Conservation (phyloP, 352 stramenopile species). For the Phytophthora citricola region DNA sequence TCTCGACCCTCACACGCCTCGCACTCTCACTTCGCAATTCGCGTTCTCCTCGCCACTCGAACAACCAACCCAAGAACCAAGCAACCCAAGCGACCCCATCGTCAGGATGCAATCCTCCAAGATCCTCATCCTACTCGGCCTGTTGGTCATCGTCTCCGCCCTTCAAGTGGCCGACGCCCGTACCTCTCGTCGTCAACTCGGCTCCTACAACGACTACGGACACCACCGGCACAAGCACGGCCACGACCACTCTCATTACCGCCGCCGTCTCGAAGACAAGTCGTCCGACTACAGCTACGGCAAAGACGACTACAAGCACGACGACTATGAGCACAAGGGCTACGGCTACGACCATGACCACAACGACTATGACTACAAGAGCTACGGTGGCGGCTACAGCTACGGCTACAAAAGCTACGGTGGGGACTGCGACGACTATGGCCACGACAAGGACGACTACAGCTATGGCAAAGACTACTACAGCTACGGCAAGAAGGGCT, state of each 20-base stretch:
- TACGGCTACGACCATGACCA: neutral
- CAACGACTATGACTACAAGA: neutral
- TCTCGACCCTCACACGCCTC: too few relatives aligned
- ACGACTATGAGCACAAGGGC: neutral
- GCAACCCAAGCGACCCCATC: neutral
- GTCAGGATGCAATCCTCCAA: neutral
- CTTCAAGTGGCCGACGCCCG: neutral
- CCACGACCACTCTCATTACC: conserved; percentile 24
- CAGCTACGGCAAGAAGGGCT: neutral
- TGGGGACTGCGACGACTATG: neutral
- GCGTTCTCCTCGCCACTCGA: neutral
- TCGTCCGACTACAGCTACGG: neutral
- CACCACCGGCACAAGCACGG: conserved; percentile 15
- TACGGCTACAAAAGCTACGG: neutral
- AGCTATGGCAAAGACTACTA: neutral
- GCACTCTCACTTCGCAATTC: neutral
- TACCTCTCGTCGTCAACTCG: too few relatives aligned
- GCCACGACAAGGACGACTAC: neutral
- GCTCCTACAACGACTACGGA: conserved; percentile 24
- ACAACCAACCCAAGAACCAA: neutral
- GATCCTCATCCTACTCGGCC: neutral
- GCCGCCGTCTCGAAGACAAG: neutral
- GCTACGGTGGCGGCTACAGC: neutral
- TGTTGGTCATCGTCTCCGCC: neutral
- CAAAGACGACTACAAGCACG: neutral